Evolutionary conservation across 2,329 filamentous ascomycete genomes (phyloP).

Genomic region (Diaporthe capsici): DNA sequence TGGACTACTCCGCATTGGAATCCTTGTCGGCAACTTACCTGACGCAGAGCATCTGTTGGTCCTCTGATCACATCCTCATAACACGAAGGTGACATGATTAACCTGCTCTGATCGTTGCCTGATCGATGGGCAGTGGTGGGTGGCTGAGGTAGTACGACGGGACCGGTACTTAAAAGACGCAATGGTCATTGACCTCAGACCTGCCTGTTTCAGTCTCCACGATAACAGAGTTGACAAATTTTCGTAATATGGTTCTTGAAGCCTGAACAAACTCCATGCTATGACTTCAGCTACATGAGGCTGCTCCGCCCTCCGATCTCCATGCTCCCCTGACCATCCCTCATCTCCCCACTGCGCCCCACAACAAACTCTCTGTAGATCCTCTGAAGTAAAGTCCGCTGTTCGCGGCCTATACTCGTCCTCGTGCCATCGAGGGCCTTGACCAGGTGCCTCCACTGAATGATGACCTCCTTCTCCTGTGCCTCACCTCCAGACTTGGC

Average conservation of each 20-base stretch:
- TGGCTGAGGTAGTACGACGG: no score
- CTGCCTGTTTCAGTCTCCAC: neutral
- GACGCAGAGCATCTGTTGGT: neutral
- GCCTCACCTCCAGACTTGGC: constrained; percentile 42
- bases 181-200: neutral
- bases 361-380: constrained; percentile 97
- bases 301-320: constrained; percentile 94
- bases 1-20: constrained; percentile 1
- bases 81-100: neutral
- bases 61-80: neutral
- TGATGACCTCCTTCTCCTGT: constrained; percentile 76
- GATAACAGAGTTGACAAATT: neutral
- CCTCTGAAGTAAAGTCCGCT: constrained; percentile 78
- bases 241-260: neutral
- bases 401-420: constrained; percentile 85
- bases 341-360: constrained; percentile 94
- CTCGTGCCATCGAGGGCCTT: constrained; percentile 83
- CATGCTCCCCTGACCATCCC: constrained; percentile 89
- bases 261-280: neutral
- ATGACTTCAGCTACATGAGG: constrained; percentile 77
- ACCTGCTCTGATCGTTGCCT: neutral
- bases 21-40: neutral
- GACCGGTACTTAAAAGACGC: neutral
- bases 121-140: neutral
- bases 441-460: constrained; percentile 86